Evolutionary conservation across 1,284 basidiomycete genomes (phyloP), one percentile per base, ranked within the genome.

Genomic region (Rhodofomes roseus): DNA sequence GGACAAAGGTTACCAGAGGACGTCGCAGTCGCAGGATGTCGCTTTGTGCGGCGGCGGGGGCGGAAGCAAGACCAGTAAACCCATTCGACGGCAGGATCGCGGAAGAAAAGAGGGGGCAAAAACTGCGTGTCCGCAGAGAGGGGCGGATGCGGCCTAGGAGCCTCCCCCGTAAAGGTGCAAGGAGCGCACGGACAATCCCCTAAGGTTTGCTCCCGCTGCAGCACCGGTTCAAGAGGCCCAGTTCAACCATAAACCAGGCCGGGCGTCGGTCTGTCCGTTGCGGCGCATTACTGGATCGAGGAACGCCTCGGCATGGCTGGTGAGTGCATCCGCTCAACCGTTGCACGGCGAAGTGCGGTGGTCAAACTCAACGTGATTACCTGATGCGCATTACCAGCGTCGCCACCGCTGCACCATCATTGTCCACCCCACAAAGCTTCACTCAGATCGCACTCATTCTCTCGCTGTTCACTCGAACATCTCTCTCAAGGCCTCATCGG

Each of bases 181-280:
- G 67, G 69, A 66, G 66, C 60, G 63, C 66, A 63, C 67, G 65
- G 65, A 57, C 68, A 29, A 48, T 29, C 23, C 66, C 68, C 67
- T 69, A 70, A 71, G 65, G 68, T 74, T 75, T 74, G 74, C 69
- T 73, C 71, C 74, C 74, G 74, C 68, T 70, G 63, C 59, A 59
- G 62, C 56, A 57, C 55, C 59, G 57, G 65, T 57, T 55, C 59
- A 63, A 63, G 63, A 61, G 62, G 4, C 62, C 64, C 57, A 22
- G 50, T 31, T 52, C 27, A 65, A 64, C 58, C 60, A 55, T 54
- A 59, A 40, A 60, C 61, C 60, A 59, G 56, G 62, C 59, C 60
- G 63, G 62, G 60, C 57, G 31, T 40, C 16, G 43, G 50, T 52
- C 50, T 23, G 31, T 9, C 55, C 55, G 55, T 53, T 25, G 56